These are phyloP conservation scores for Russula olivacea DNA, from an alignment of 768 basidiomycete genomes.

Conservation along the genomic window DNA sequence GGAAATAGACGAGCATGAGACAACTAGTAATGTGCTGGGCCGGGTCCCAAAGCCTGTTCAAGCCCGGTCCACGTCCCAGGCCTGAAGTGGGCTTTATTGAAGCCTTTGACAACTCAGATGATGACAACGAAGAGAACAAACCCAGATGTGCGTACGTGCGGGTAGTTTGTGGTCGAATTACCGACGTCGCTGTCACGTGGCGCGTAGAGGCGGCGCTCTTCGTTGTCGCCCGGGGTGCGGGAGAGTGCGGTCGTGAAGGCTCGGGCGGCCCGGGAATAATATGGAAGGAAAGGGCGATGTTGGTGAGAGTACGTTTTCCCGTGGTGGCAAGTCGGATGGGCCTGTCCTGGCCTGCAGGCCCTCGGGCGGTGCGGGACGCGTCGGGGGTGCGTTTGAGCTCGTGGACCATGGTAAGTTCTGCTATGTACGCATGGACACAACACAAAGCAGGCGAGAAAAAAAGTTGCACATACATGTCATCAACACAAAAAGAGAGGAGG, in stretches of 20 bases:
- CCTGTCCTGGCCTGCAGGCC: slow-evolving; percentile 18
- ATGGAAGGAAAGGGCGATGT: slow-evolving; percentile 71
- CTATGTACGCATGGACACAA: too few species aligned
- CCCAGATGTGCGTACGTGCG: slow-evolving; percentile 57
- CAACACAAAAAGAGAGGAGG: background rate
- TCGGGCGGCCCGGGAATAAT: slow-evolving; percentile 70
- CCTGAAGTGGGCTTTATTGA: too few species aligned
- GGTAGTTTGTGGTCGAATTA: slow-evolving; percentile 62
- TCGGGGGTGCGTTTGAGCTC: background rate
- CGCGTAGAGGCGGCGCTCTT: background rate
- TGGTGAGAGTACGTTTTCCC: slow-evolving; percentile 60
- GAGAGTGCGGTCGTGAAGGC: slow-evolving; percentile 46
- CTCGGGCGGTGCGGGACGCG: background rate
- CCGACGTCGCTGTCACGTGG: slow-evolving; percentile 30
- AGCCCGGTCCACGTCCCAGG: too few species aligned
- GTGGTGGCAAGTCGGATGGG: slow-evolving; percentile 36
- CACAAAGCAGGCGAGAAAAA: background rate
- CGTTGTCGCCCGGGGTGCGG: slow-evolving; percentile 23
- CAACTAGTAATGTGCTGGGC: too few species aligned
- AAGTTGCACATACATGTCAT: background rate
- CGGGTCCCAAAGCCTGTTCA: too few species aligned
- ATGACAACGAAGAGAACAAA: slow-evolving; percentile 65
- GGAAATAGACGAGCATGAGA: too few species aligned
- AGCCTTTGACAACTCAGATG: too few species aligned
- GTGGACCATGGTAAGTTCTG: background rate